phyloP scores from a whole-genome alignment of 768 basidiomycete genomes.

The Boletales sp. region DNA sequence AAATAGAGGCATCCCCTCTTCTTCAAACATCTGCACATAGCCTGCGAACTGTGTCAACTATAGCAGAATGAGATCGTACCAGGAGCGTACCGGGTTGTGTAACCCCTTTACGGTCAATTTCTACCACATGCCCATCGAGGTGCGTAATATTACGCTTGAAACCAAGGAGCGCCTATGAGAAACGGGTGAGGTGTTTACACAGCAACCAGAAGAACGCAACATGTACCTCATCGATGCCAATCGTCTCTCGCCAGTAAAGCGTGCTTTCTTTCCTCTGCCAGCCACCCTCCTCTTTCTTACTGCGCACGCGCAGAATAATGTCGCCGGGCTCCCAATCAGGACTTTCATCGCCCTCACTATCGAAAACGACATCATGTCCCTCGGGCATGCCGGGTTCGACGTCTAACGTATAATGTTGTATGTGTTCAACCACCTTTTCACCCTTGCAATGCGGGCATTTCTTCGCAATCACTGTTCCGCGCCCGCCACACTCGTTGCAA shows the following conservation, averaged over 20 bases:
- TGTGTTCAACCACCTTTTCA: slow-evolving; percentile 76
- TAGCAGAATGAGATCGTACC: neutral
- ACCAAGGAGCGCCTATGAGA: slow-evolving; percentile 86
- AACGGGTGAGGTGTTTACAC: neutral
- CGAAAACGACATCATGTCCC: slow-evolving; percentile 88
- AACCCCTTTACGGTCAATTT: slow-evolving; percentile 67
- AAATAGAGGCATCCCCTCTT: slow-evolving; percentile 86
- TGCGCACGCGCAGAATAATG: slow-evolving; percentile 81
- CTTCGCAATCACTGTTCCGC: slow-evolving; percentile 73
- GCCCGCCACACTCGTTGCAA: slow-evolving; percentile 82
- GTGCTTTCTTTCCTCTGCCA: slow-evolving; percentile 89
- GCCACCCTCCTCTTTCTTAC: slow-evolving; percentile 70
- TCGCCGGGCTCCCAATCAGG: slow-evolving; percentile 97
- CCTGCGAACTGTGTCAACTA: slow-evolving; percentile 41
- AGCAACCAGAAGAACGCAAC: neutral
- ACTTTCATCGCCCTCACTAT: slow-evolving; percentile 95
- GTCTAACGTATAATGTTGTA: slow-evolving; percentile 81
- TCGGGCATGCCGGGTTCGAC: slow-evolving; percentile 88
- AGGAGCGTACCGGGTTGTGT: slow-evolving; percentile 79
- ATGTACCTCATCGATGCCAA: slow-evolving; percentile 81
- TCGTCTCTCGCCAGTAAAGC: slow-evolving; percentile 88
- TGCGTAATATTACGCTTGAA: slow-evolving; percentile 90
- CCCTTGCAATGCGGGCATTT: slow-evolving; percentile 82
- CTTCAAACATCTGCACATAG: slow-evolving; percentile 79
- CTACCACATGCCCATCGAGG: slow-evolving; percentile 81